Evolutionary conservation across 2,329 filamentous ascomycete species (phyloP), one percentile per base, ranked within the genome.

Genomic region (Colletotrichum tofieldiae): DNA sequence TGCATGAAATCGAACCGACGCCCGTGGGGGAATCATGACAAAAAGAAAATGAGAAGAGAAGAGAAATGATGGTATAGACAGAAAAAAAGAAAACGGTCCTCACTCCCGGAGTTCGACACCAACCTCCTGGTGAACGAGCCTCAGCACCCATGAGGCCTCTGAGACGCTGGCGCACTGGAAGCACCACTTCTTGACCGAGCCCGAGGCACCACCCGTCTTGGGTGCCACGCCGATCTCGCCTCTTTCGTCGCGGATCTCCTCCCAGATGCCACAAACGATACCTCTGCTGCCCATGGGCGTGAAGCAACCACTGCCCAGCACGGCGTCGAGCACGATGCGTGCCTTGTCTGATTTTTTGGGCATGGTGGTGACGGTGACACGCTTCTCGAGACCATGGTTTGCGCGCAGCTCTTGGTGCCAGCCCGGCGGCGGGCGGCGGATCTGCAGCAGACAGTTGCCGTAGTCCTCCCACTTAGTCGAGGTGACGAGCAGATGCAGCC

Each of bases 391-490:
- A 23, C 92, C 91, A 76, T 92, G 88, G 73, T 91, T 86, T 74
- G 88, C 89, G 51, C 86, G 84, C 65, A 90, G 85, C 71, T 87
- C 90, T 82, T 89, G 89, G 52, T 85, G 85, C 80, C 88, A 89
- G 8, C 89, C 89, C 45, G 83, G 89, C 63, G 87, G 92, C n/a
- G 94, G 93, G 23, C 91, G 90, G 79, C 95, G 91, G 77, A 99
- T 94, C 20, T 93, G 94, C 72, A 99, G 85, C 47, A 91, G 88
- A 72, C 95, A 97, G 76, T 94, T 92, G 75, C 96, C 96, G 84
- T 95, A 91, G 79, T 98, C 95, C 73, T 94, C 92, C 96, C 96
- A 99, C 80, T 96, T 96, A 61, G 91, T 91, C 16, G 90, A 86
- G 1, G 89, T 86, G 72, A 95, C 92, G 61, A 96, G 91, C 60